Percentiles rank a stretch among this genome's conserved stretches.
Conservation (phyloP, 208 protist species). For the Trypanosoma congolense region DNA sequence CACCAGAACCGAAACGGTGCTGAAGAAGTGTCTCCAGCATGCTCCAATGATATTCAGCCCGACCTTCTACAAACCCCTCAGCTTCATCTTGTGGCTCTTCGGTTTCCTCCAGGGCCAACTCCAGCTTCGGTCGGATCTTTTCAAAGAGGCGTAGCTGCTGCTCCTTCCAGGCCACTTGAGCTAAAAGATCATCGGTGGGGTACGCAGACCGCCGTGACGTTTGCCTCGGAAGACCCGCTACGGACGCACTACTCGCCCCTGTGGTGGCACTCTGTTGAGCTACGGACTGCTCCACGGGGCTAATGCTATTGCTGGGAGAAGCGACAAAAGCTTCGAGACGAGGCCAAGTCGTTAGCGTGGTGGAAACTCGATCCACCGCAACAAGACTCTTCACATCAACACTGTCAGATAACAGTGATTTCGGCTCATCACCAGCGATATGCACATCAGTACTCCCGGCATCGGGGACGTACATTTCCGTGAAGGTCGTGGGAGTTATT, state of each 20-base stretch:
- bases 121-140: slow-evolving; percentile 22
- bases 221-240: neutral
- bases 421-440: no score
- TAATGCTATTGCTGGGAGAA: slow-evolving; percentile 1
- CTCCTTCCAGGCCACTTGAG: slow-evolving; percentile 56
- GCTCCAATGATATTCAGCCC: slow-evolving; percentile 55
- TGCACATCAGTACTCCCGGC: no score
- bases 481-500: slow-evolving; percentile 28
- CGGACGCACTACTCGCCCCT: neutral
- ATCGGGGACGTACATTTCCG: slow-evolving; percentile 39
- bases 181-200: slow-evolving; percentile 44
- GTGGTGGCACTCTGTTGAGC: neutral
- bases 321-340: neutral
- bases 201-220: slow-evolving; percentile 10
- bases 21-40: slow-evolving; percentile 59
- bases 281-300: no score
- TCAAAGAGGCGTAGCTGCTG: slow-evolving; percentile 40
- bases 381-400: no score
- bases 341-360: no score
- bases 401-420: no score
- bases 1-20: slow-evolving; percentile 31
- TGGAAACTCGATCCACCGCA: no score
- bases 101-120: slow-evolving; percentile 2
- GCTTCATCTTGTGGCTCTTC: slow-evolving; percentile 3
- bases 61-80: slow-evolving; percentile 4